A percentile compares a stretch with the other conserved stretches of the same genome.
These are phyloP conservation scores for Phytophthora syringae DNA, from an alignment of 352 stramenopile species.

Conservation along the genomic window DNA sequence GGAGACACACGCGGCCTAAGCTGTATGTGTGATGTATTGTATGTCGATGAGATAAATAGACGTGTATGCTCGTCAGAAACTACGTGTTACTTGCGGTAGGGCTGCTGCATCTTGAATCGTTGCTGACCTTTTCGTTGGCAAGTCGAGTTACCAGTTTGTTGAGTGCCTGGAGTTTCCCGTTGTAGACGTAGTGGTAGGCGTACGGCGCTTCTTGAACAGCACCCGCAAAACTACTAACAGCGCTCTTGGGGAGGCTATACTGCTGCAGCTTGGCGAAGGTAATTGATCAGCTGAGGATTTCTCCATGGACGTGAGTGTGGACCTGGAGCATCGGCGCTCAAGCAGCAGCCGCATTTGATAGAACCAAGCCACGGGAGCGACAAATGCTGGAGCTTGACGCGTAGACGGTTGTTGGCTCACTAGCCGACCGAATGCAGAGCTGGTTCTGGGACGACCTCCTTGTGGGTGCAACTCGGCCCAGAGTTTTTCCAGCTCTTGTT, in stretches of 20 bases:
- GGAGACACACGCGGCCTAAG: constrained; percentile 29
- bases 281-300: background rate
- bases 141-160: constrained; percentile 27
- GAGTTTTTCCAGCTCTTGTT: constrained; percentile 34
- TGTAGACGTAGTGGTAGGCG: constrained; percentile 36
- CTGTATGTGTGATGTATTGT: constrained; percentile 18
- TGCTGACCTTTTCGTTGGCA: constrained; percentile 25
- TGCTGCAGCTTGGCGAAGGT: constrained; percentile 11
- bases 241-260: background rate
- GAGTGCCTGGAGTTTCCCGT: constrained; percentile 35
- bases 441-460: constrained; percentile 16
- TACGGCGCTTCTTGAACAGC: constrained; percentile 21
- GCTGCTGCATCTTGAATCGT: constrained; percentile 6
- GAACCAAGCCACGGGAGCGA: constrained; percentile 43
- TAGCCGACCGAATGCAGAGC: constrained; percentile 11
- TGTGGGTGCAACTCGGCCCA: constrained; percentile 25
- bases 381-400: constrained; percentile 28
- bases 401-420: constrained; percentile 6
- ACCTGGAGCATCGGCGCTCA: constrained; percentile 28
- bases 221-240: constrained; percentile 3
- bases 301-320: constrained; percentile 4
- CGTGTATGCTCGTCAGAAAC: constrained; percentile 13
- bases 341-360: constrained; percentile 46
- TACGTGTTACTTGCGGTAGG: constrained; percentile 7
- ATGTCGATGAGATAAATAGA: constrained; percentile 27